Base-by-base conservation (phyloP, 441 rosid genomes). In the Francoa sonchifolia region DNA sequence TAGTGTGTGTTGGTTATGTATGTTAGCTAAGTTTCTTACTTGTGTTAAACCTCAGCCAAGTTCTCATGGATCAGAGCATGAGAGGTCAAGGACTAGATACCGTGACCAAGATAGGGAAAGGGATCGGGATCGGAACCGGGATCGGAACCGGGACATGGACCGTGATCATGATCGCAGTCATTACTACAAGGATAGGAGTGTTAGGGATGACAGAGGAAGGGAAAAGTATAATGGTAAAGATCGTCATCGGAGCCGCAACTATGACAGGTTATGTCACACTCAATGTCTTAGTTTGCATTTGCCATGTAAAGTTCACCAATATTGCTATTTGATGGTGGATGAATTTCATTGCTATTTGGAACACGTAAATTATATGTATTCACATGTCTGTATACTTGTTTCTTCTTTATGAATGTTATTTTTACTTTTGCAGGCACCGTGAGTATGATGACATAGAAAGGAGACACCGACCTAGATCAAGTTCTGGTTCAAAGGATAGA, bases 21-120 rank as follows among this genome's bases (percentile, higher is more conserved):
- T 23, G n/a, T 39, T 29, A 29, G 8, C 6, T 7, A 8, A 31
- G 22, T 49, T 38, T 17, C 23, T 49, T 9, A 39, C 29, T 47
- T 23, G 0, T 38, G 32, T 23, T 49, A 19, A 19, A 31, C 30
- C 31, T 39, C n/a, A n/a, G 17, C n/a, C 8, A 13, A 31, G 23
- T 34, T 60, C 60, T 17, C 56, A 42, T 4, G 40, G 42, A 1
- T 49, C 38, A 8, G 62, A 47, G 34, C 48, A 27, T 14, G 67
- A 47, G 13, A 62, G 55, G 58, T 29, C 57, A n/a, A 53, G 55
- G 43, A 33, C n/a, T n/a, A n/a, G n/a, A n/a, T n/a, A n/a, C n/a
- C n/a, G n/a, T n/a, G n/a, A n/a, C n/a, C n/a, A n/a, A n/a, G n/a
- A 42, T 18, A 47, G 52, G 35, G 51, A 32, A 5, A 46, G 56